These are phyloP conservation scores for Alternaria rosae DNA, from an alignment of 2,329 filamentous ascomycete genomes.

Conservation along the genomic window DNA sequence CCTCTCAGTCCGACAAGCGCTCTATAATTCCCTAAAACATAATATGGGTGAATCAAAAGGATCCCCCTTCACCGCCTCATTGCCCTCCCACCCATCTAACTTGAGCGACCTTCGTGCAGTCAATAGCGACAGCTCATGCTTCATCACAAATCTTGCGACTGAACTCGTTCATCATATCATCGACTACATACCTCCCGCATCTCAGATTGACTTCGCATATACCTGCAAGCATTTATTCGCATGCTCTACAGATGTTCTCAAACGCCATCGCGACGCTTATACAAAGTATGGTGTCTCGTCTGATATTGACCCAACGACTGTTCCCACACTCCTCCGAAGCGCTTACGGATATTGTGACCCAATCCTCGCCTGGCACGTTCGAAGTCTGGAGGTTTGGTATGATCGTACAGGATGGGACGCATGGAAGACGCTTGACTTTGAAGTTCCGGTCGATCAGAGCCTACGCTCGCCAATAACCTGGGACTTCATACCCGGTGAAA, in stretches of 20 bases:
- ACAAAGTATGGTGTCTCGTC: slow-evolving; percentile 17
- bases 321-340: slow-evolving; percentile 20
- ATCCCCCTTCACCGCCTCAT: not conserved
- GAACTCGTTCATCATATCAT: slow-evolving; percentile 16
- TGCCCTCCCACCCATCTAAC: not conserved
- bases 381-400: slow-evolving; percentile 19
- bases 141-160: not conserved
- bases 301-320: slow-evolving; percentile 15
- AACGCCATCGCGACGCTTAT: slow-evolving; percentile 18
- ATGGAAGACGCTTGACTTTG: slow-evolving; percentile 15
- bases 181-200: slow-evolving; percentile 11
- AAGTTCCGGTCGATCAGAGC: not conserved
- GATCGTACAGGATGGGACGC: slow-evolving; percentile 17
- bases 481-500: slow-evolving; percentile 6
- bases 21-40: not conserved
- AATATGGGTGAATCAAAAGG: not conserved
- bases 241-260: slow-evolving; percentile 11
- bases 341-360: slow-evolving; percentile 15
- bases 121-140: not conserved
- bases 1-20: not conserved
- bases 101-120: not conserved
- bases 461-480: slow-evolving; percentile 2
- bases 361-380: slow-evolving; percentile 20
- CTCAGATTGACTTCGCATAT: slow-evolving; percentile 18
- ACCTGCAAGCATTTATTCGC: slow-evolving; percentile 13